Conservation (phyloP, 805 yeast genomes). For the Nematodospora valgi region DNA sequence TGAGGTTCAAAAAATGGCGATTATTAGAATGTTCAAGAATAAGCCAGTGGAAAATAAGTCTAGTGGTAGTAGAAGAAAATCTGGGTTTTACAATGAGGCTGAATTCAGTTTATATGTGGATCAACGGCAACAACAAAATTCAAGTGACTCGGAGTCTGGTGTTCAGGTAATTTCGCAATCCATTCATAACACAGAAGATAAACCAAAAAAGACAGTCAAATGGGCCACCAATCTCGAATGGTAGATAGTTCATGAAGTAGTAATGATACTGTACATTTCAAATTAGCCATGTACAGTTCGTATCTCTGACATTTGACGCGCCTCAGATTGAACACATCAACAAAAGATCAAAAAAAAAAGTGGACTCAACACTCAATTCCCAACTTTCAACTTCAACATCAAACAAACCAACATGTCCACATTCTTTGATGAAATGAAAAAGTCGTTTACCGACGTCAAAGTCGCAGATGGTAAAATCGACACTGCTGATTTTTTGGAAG, state of each 20-base stretch:
- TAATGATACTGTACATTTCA: neutral
- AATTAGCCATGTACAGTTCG: no score
- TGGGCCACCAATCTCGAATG: conserved; percentile 37
- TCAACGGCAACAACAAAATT: conserved; percentile 7
- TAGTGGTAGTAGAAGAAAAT: no score
- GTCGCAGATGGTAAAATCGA: conserved; percentile 56
- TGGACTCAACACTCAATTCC: neutral
- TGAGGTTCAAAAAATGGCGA: conserved; percentile 33
- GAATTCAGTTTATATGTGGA: conserved; percentile 23
- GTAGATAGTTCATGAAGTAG: conserved; percentile 14
- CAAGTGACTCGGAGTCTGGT: conserved; percentile 15
- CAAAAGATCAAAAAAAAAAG: conserved; percentile 2
- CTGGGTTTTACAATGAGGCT: conserved; percentile 29
- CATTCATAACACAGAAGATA: conserved; percentile 1
- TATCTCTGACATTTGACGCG: neutral
- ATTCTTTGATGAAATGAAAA: conserved; percentile 76
- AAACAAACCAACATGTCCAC: conserved; percentile 50
- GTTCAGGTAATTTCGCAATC: conserved; percentile 20
- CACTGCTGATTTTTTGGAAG: conserved; percentile 75
- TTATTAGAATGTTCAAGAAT: conserved; percentile 29
- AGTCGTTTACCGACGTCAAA: conserved; percentile 73
- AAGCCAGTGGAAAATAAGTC: neutral
- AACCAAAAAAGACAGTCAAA: conserved; percentile 16
- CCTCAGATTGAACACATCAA: neutral
- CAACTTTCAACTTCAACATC: neutral